Base-by-base conservation (phyloP, 768 basidiomycete species). In the Lactarius evosmus region DNA sequence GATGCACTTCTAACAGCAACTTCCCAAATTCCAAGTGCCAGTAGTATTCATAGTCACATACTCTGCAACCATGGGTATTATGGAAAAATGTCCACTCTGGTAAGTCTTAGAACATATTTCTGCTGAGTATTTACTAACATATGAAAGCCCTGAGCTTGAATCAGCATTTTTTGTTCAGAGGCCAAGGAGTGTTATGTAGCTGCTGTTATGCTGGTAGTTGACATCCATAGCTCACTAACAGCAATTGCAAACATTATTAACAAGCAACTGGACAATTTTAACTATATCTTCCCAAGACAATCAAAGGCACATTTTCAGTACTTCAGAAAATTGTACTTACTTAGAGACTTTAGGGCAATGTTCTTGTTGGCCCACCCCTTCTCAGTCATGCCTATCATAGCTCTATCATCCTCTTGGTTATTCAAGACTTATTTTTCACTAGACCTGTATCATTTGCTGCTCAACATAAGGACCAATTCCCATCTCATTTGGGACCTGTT, bases 281-380 rank as follows among this genome's bases (percentile, higher is more conserved):
- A 41, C 19, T 41, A 41, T 41, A 41, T 41, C 4, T 41, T 41
- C 8, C 41, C 41, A 3, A n/a, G 41, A n/a, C 7, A n/a, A 2
- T 36, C 11, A 8, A 19, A n/a, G 1, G 19, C 0, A 3, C n/a
- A n/a, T 41, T 5, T n/a, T 2, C 8, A 19, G 19, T n/a, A 4
- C 19, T 2, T n/a, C n/a, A n/a, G n/a, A 1, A 8, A n/a, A 5
- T 0, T 1, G 3, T n/a, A 8, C n/a, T n/a, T n/a, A n/a, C 41
- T 41, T 7, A 41, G n/a, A 41, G 8, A 3, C 5, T 41, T 7
- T 8, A 41, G 41, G 7, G 7, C 19, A 41, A 41, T 41, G 41
- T 41, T 41, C 41, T 41, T 4, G 3, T n/a, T 4, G 41, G 41
- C 0, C 9, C 3, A 1, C 41, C 41, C 1, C 41, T n/a, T 16